Conservation (phyloP, 176 grass and related monocot genomes). For the Zea luxurians region DNA sequence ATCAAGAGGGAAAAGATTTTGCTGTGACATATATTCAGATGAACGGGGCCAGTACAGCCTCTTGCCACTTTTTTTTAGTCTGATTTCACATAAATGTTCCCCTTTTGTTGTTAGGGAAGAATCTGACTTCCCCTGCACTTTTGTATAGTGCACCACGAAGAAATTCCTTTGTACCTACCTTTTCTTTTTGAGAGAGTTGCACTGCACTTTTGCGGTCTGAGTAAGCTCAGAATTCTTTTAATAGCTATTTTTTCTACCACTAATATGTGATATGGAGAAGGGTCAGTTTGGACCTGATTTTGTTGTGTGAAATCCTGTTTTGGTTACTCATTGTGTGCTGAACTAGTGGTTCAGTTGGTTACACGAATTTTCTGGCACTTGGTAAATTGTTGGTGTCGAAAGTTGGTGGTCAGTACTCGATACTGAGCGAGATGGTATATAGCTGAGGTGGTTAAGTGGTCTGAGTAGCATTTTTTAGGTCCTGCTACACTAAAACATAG, state of each 20-base stretch:
- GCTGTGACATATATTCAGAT: conserved; percentile 26
- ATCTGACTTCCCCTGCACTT: conserved; percentile 46
- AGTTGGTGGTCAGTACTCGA: not conserved
- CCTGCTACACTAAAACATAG: no score
- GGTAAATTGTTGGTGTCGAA: not conserved
- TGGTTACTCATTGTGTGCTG: not conserved
- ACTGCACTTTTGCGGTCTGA: conserved; percentile 29
- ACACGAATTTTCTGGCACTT: conserved; percentile 1
- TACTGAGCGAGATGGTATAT: no score
- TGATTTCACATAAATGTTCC: conserved; percentile 31
- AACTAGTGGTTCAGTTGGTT: not conserved
- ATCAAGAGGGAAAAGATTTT: conserved; percentile 41
- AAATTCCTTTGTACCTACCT: conserved; percentile 33
- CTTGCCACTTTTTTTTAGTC: conserved; percentile 30
- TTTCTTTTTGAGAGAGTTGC: conserved; percentile 19
- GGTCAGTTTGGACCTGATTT: conserved; percentile 27
- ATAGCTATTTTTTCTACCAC: conserved; percentile 26
- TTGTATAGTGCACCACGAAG: conserved; percentile 40
- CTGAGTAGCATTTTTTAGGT: no score
- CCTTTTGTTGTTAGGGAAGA: conserved; percentile 38
- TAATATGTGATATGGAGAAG: conserved; percentile 10
- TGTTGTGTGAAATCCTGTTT: conserved; percentile 18
- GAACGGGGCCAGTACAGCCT: conserved; percentile 29
- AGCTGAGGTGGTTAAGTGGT: no score
- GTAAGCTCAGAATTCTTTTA: conserved; percentile 34